Percentiles rank a stretch among this genome's conserved stretches.
These are phyloP conservation scores for Tetrapyrgos nigripes DNA, from an alignment of 1,284 basidiomycete genomes.

Conservation along the genomic window DNA sequence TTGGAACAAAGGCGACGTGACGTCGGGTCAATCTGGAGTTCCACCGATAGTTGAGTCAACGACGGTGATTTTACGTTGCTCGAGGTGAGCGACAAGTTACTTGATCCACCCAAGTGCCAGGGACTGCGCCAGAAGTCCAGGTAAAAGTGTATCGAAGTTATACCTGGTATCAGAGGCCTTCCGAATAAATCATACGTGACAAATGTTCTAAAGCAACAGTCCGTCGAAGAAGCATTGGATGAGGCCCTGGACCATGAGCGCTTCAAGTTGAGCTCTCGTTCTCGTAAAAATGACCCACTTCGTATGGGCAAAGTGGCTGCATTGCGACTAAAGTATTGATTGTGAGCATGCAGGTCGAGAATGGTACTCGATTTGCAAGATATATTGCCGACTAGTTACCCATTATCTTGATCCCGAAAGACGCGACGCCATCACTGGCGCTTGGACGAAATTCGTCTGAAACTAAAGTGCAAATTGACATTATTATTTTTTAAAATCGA, in stretches of 20 bases:
- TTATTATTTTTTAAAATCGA: too few species aligned
- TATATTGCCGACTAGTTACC: slow-evolving; percentile 61
- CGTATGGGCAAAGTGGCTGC: slow-evolving; percentile 65
- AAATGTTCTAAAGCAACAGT: slow-evolving; percentile 71
- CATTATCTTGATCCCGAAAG: slow-evolving; percentile 34
- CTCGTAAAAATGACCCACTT: slow-evolving; percentile 41
- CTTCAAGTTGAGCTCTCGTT: too few species aligned
- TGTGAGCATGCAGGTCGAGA: slow-evolving; percentile 58
- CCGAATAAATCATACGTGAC: slow-evolving; percentile 61
- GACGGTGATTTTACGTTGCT: slow-evolving; percentile 51
- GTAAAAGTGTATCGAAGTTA: slow-evolving; percentile 42
- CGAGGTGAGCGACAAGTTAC: slow-evolving; percentile 58
- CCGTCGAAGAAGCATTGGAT: slow-evolving; percentile 30
- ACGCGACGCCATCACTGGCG: slow-evolving; percentile 40
- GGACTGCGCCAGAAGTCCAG: slow-evolving; percentile 60
- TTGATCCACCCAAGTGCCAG: slow-evolving; percentile 70
- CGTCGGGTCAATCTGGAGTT: slow-evolving; percentile 54
- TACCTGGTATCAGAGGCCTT: slow-evolving; percentile 68
- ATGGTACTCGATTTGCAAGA: slow-evolving; percentile 48
- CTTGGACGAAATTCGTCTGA: slow-evolving; percentile 53
- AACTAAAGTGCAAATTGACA: slow-evolving; percentile 63
- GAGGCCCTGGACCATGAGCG: background rate
- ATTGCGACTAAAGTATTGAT: slow-evolving; percentile 50
- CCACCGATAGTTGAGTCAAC: slow-evolving; percentile 63
- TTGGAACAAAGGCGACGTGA: slow-evolving; percentile 68